Evolutionary conservation across 345 rosid genomes (phyloP).

Genomic region (Melastoma malabathricum): DNA sequence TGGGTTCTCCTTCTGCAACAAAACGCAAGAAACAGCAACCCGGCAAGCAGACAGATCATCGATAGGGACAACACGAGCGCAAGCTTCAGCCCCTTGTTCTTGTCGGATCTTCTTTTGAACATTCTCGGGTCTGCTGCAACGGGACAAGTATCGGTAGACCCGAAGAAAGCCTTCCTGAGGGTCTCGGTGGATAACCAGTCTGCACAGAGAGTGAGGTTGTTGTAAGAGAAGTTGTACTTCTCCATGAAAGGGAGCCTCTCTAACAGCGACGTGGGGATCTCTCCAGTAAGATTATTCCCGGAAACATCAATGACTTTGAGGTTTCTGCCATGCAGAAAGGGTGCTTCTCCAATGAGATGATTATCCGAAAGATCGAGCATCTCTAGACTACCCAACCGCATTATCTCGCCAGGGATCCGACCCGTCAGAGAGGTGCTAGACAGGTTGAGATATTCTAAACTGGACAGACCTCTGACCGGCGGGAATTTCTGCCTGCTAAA

Average conservation of each 20-base stretch:
- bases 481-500: constrained; percentile 52
- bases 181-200: constrained; percentile 30
- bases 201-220: constrained; percentile 70
- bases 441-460: constrained; percentile 67
- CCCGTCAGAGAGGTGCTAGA: constrained; percentile 56
- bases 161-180: constrained; percentile 39
- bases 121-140: constrained; percentile 62
- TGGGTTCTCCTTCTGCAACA: constrained; percentile 46
- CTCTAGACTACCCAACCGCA: constrained; percentile 31
- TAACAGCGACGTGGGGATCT: constrained; percentile 44
- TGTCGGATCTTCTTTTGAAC: constrained; percentile 32
- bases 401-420: constrained; percentile 44
- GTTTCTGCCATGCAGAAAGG: constrained; percentile 22
- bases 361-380: constrained; percentile 70
- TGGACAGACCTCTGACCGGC: constrained; percentile 21
- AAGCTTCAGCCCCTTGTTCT: constrained; percentile 39
- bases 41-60: constrained; percentile 47
- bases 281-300: constrained; percentile 67
- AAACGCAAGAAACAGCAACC: constrained; percentile 51
- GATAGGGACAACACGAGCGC: constrained; percentile 62
- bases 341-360: constrained; percentile 53
- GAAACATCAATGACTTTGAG: constrained; percentile 65
- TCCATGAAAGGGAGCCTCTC: constrained; percentile 47
- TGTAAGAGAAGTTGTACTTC: constrained; percentile 77
- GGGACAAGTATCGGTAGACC: constrained; percentile 61